Evolutionary conservation across 192 early-diverging fungal genomes (phyloP).

Genomic region (Coemansia sp.): DNA sequence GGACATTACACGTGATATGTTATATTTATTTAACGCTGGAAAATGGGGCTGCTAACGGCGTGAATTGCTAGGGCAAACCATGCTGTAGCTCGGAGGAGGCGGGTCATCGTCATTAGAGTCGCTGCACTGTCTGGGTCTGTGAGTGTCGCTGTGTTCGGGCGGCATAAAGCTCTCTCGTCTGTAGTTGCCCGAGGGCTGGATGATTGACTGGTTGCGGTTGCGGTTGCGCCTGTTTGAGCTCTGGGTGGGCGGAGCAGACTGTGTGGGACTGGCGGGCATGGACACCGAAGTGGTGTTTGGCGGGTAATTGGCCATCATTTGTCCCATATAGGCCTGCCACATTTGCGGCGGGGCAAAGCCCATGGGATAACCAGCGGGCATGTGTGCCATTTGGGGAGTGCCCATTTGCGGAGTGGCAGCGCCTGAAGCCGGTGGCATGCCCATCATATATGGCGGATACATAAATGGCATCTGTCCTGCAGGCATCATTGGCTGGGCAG

Average conservation of each 20-base stretch:
- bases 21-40: background rate
- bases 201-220: background rate
- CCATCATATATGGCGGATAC: conserved; percentile 1
- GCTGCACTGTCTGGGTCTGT: background rate
- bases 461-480: background rate
- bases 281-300: background rate
- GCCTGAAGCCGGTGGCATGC: background rate
- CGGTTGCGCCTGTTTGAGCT: background rate
- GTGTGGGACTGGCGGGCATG: background rate
- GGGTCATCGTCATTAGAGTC: background rate
- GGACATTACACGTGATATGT: conserved; percentile 1
- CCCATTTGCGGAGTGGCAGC: background rate
- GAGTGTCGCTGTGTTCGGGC: background rate
- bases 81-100: background rate
- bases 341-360: background rate
- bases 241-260: background rate
- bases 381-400: background rate
- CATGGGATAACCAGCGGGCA: background rate
- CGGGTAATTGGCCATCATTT: conserved; percentile 1
- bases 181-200: background rate
- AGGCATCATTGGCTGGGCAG: background rate
- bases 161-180: background rate
- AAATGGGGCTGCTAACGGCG: background rate
- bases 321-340: background rate
- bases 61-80: background rate